phyloP scores from a whole-genome alignment of 2,329 filamentous ascomycete genomes.

The Ciborinia camelliae region DNA sequence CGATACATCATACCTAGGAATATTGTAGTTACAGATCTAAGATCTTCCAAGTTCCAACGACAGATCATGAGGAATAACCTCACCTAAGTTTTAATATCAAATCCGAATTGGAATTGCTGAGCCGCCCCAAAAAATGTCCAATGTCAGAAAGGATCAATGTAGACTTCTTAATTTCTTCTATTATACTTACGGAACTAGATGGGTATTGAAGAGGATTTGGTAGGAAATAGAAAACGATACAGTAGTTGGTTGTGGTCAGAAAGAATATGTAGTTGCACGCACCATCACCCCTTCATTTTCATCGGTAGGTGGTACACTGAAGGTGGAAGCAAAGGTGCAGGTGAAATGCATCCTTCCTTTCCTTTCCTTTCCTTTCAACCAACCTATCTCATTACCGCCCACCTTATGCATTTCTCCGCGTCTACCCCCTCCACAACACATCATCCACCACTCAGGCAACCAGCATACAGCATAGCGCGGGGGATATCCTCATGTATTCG shows the following conservation, averaged over 20 bases:
- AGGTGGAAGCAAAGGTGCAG: neutral
- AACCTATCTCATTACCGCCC: neutral
- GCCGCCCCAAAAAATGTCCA: neutral
- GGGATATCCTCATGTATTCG: neutral
- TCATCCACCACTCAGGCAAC: neutral
- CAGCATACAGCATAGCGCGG: neutral
- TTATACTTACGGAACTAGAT: too few relatives aligned
- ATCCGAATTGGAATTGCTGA: neutral
- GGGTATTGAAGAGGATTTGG: too few relatives aligned
- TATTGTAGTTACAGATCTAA: neutral
- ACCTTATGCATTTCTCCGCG: constrained; percentile 6
- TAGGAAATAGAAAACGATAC: too few relatives aligned
- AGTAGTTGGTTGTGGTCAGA: too few relatives aligned
- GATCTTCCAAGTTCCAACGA: too few relatives aligned
- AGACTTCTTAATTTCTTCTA: too few relatives aligned
- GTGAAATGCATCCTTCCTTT: neutral
- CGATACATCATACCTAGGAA: too few relatives aligned
- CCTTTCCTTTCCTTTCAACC: neutral
- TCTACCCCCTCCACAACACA: constrained; percentile 4
- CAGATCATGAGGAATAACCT: neutral
- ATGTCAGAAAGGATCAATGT: neutral
- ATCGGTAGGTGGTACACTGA: neutral
- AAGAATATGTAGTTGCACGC: neutral
- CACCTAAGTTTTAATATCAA: neutral
- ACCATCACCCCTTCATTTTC: neutral